phyloP scores from a whole-genome alignment of 495 filamentous ascomycete genomes.

The Collariella sp. region DNA sequence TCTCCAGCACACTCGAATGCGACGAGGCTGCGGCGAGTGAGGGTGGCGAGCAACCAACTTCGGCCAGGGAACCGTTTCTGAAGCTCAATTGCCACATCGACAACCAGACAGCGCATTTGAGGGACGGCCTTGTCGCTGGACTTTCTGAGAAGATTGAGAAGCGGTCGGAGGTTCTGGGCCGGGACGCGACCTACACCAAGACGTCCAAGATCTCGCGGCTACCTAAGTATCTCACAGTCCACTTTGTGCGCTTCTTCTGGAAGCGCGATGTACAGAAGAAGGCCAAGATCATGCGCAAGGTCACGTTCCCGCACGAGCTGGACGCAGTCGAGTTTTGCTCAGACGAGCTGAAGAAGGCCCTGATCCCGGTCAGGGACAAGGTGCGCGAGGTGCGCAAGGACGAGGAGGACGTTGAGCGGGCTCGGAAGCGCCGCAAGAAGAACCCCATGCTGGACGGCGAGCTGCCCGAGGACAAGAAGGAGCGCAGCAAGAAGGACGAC shows the following conservation, averaged over 20 bases:
- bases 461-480: constrained; percentile 23
- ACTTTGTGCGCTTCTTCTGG: constrained; percentile 98
- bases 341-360: constrained; percentile 70
- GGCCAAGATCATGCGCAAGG: constrained; percentile 98
- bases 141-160: constrained; percentile 89
- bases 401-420: constrained; percentile 78
- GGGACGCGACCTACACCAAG: constrained; percentile 80
- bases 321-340: constrained; percentile 94
- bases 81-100: constrained; percentile 95
- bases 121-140: constrained; percentile 74
- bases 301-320: constrained; percentile 87
- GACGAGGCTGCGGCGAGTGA: constrained; percentile 73
- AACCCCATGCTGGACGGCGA: constrained; percentile 36
- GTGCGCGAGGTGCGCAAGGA: constrained; percentile 93
- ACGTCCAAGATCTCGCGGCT: constrained; percentile 77
- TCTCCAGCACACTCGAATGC: constrained; percentile 68
- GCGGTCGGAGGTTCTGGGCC: constrained; percentile 63
- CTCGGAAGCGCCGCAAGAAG: constrained; percentile 78
- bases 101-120: constrained; percentile 73
- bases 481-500: constrained; percentile 25
- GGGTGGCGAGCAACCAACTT: constrained; percentile 59
- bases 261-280: constrained; percentile 90
- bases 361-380: constrained; percentile 88
- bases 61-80: constrained; percentile 65
- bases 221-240: constrained; percentile 91